Conservation (phyloP, 2,329 filamentous ascomycete genomes). For the Xylaria sp. region DNA sequence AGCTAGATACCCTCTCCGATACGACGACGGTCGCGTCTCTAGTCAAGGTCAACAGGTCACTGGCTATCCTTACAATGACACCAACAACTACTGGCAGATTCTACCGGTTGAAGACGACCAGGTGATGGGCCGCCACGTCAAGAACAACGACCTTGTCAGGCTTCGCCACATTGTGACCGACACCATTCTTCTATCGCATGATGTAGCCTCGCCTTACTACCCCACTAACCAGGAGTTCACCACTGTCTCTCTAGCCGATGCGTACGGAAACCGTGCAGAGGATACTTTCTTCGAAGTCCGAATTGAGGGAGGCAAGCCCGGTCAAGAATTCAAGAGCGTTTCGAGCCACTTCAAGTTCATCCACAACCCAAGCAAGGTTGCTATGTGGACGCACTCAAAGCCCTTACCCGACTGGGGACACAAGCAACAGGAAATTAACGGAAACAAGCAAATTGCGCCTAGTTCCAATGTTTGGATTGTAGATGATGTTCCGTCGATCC, state of each 20-base stretch:
- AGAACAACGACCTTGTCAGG: constrained; percentile 79
- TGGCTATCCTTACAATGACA: constrained; percentile 96
- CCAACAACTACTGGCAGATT: constrained; percentile 98
- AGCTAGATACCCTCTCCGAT: constrained; percentile 84
- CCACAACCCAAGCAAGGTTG: constrained; percentile 90
- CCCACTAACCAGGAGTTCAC: constrained; percentile 99
- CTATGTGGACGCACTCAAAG: constrained; percentile 97
- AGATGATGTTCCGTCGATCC: constrained; percentile 80
- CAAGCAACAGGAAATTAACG: constrained; percentile 98
- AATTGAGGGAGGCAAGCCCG: constrained; percentile 76
- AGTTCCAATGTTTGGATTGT: constrained; percentile 93
- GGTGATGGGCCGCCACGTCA: constrained; percentile 59
- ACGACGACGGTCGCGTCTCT: constrained; percentile 94
- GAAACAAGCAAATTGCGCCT: constrained; percentile 89
- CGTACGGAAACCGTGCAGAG: constrained; percentile 67
- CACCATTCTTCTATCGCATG: constrained; percentile 82
- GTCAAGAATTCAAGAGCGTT: constrained; percentile 82
- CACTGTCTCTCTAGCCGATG: constrained; percentile 67
- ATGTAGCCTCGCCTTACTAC: constrained; percentile 92
- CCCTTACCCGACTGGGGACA: constrained; percentile 96
- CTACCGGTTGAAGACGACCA: constrained; percentile 62
- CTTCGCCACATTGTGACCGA: constrained; percentile 84
- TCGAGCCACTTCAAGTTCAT: constrained; percentile 93
- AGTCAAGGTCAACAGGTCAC: constrained; percentile 98
- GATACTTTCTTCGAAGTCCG: constrained; percentile 92